Evolutionary conservation across 2,329 filamentous ascomycete species (phyloP).

Genomic region (Cladophialophora bantiana): DNA sequence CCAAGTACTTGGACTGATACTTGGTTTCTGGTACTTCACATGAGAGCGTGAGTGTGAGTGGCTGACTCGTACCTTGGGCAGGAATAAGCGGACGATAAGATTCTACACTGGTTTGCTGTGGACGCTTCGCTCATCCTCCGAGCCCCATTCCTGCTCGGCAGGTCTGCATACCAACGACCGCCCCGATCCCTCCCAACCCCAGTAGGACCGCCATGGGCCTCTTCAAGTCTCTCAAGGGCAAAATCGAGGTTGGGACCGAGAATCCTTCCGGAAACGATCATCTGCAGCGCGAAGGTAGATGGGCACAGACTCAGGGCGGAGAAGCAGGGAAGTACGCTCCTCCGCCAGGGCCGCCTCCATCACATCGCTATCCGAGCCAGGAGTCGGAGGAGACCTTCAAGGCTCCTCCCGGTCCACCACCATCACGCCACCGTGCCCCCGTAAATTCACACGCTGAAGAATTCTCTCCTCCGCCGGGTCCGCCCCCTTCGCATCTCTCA

Average conservation of each 20-base stretch:
- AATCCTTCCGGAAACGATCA: slow-evolving; percentile 8
- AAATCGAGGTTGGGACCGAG: slow-evolving; percentile 33
- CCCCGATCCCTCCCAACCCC: neutral
- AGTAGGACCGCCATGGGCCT: slow-evolving; percentile 29
- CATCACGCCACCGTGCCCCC: slow-evolving; percentile 39
- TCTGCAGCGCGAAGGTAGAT: slow-evolving; percentile 13
- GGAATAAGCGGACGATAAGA: neutral
- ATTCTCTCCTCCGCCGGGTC: slow-evolving; percentile 28
- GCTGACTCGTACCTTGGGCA: neutral
- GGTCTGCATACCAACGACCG: neutral
- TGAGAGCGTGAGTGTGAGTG: neutral
- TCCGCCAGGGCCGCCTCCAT: slow-evolving; percentile 39
- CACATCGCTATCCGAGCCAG: slow-evolving; percentile 24
- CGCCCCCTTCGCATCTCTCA: slow-evolving; percentile 26
- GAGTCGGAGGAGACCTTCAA: slow-evolving; percentile 12
- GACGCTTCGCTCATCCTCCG: neutral
- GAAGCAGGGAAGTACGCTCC: slow-evolving; percentile 28
- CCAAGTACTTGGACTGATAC: neutral
- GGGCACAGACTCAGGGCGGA: neutral
- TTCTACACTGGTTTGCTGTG: neutral
- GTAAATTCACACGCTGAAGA: slow-evolving; percentile 14
- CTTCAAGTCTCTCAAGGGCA: slow-evolving; percentile 39
- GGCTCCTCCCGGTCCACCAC: slow-evolving; percentile 42
- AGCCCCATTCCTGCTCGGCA: neutral
- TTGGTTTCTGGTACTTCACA: neutral